phyloP scores from a whole-genome alignment of 805 yeast species.

The Kregervanrija fluxuum region DNA sequence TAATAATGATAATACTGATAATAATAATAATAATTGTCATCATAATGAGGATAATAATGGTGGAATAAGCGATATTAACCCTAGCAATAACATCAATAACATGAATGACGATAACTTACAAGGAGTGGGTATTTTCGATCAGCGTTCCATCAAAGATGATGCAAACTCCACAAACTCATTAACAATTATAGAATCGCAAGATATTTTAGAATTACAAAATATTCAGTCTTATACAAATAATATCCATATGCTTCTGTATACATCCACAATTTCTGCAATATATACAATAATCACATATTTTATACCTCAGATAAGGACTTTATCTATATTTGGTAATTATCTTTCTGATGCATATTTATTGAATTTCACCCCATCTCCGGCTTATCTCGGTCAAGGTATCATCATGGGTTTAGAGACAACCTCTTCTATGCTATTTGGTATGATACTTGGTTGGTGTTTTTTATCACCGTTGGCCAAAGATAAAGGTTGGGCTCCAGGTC shows the following conservation, averaged over 20 bases:
- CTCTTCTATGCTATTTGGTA: constrained; percentile 83
- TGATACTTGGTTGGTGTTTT: constrained; percentile 85
- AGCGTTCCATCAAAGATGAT: too few relatives aligned
- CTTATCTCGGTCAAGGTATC: constrained; percentile 95
- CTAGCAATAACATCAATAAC: not conserved
- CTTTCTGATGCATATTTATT: constrained; percentile 65
- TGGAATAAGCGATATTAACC: not conserved
- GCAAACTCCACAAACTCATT: constrained; percentile 1
- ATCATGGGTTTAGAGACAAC: constrained; percentile 95
- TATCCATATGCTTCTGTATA: constrained; percentile 47
- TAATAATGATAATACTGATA: not conserved
- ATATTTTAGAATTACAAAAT: constrained; percentile 22
- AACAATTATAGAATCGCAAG: constrained; percentile 29
- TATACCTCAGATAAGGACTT: constrained; percentile 53
- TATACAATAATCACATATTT: constrained; percentile 72
- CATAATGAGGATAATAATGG: not conserved
- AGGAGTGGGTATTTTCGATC: too few relatives aligned
- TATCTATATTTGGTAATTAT: constrained; percentile 70
- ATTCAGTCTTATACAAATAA: constrained; percentile 41
- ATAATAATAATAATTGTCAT: not conserved
- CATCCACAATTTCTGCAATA: constrained; percentile 62
- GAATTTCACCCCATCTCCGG: constrained; percentile 94
- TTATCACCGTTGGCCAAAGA: constrained; percentile 73
- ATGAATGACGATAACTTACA: too few relatives aligned
- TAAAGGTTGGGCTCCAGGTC: constrained; percentile 83